These are phyloP conservation scores for Ciborinia camelliae DNA, from an alignment of 2,329 filamentous ascomycete species.

Conservation along the genomic window DNA sequence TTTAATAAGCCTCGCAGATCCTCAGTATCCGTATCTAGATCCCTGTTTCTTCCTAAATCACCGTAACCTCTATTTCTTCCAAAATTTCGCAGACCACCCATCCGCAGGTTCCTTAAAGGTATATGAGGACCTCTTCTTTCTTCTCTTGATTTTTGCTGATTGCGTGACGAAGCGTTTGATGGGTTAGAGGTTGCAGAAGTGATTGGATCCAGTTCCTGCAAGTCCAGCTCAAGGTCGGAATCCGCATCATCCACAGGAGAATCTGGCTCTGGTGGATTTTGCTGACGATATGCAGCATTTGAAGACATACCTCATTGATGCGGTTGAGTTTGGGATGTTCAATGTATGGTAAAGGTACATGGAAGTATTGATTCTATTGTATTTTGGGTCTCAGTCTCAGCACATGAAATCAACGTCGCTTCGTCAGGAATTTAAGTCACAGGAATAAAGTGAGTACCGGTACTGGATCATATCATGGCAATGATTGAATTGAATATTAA, in stretches of 20 bases:
- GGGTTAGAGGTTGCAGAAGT: slow-evolving; percentile 31
- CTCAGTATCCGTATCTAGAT: slow-evolving; percentile 53
- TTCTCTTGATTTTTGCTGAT: slow-evolving; percentile 33
- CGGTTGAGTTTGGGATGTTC: slow-evolving; percentile 24
- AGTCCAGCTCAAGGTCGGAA: slow-evolving; percentile 71
- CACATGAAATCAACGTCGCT: not conserved
- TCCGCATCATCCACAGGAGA: slow-evolving; percentile 67
- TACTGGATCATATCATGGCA: too few species aligned
- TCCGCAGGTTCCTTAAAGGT: slow-evolving; percentile 67
- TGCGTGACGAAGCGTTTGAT: slow-evolving; percentile 29
- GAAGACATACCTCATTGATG: slow-evolving; percentile 41
- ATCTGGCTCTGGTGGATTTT: slow-evolving; percentile 58
- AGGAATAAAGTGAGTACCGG: too few species aligned
- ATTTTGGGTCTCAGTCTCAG: not conserved
- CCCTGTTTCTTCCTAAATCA: slow-evolving; percentile 54
- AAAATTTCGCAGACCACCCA: slow-evolving; percentile 58
- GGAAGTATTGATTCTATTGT: slow-evolving; percentile 1
- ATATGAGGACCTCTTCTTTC: slow-evolving; percentile 46
- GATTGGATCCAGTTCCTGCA: slow-evolving; percentile 72
- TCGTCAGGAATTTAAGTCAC: not conserved
- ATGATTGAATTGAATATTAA: too few species aligned
- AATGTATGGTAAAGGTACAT: not conserved
- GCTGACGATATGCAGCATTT: slow-evolving; percentile 34
- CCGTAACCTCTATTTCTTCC: slow-evolving; percentile 52
- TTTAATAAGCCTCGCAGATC: slow-evolving; percentile 66